Evolutionary conservation across 768 basidiomycete genomes (phyloP).

Genomic region (Hypsizygus marmoreus): DNA sequence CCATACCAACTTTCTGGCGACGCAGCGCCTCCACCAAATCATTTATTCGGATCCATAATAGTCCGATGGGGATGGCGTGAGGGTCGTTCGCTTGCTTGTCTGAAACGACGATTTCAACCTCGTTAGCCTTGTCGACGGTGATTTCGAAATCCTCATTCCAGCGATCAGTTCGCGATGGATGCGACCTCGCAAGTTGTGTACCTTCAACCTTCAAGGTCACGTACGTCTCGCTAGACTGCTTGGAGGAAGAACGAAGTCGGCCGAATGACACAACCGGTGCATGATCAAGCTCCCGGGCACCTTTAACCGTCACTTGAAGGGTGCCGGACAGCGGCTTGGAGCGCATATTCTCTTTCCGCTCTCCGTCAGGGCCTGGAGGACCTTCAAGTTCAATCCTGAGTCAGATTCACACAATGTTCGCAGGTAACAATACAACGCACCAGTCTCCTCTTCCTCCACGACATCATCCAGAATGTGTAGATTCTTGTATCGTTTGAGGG

Average conservation of each 20-base stretch:
- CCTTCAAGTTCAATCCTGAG: slow-evolving; percentile 40
- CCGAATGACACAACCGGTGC: slow-evolving; percentile 66
- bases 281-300: slow-evolving; percentile 94
- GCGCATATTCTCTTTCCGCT: slow-evolving; percentile 90
- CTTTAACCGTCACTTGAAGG: slow-evolving; percentile 83
- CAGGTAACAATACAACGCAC: slow-evolving; percentile 34
- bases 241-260: slow-evolving; percentile 75
- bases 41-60: slow-evolving; percentile 92
- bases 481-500: slow-evolving; percentile 95
- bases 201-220: slow-evolving; percentile 97
- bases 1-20: slow-evolving; percentile 88
- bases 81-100: slow-evolving; percentile 85
- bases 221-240: slow-evolving; percentile 79
- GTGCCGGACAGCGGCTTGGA: slow-evolving; percentile 94
- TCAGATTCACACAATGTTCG: no score
- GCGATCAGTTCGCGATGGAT: slow-evolving; percentile 90
- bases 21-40: slow-evolving; percentile 93
- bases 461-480: slow-evolving; percentile 90
- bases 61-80: slow-evolving; percentile 86
- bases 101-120: slow-evolving; percentile 94
- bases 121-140: slow-evolving; percentile 95
- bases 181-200: slow-evolving; percentile 87
- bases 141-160: slow-evolving; percentile 99
- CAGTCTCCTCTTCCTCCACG: slow-evolving; percentile 82
- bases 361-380: slow-evolving; percentile 66